A percentile compares a stretch with the other conserved stretches of the same genome.
Evolutionary conservation across 805 yeast species (phyloP).

Genomic region (Ogataea degrootiae): DNA sequence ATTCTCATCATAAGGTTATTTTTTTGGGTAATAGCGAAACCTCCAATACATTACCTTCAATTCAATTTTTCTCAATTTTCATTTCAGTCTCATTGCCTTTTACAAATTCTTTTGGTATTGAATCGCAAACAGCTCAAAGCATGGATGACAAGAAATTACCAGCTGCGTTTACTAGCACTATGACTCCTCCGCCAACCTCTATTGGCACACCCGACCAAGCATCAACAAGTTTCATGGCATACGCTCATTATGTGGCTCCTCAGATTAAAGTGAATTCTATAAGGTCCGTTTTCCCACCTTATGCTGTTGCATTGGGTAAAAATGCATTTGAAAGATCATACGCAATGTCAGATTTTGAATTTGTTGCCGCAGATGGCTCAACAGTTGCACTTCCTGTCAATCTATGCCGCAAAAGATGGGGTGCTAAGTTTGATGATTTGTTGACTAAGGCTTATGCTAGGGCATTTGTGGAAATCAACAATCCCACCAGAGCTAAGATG

Average conservation of each 20-base stretch:
- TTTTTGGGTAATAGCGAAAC: slow-evolving; percentile 52
- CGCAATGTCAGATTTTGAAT: slow-evolving; percentile 64
- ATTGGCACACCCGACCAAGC: neutral
- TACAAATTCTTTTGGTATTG: slow-evolving; percentile 38
- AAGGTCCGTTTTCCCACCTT: slow-evolving; percentile 67
- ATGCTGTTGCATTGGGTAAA: slow-evolving; percentile 73
- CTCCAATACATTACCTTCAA: slow-evolving; percentile 40
- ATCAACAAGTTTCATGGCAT: slow-evolving; percentile 51
- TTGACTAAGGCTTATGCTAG: slow-evolving; percentile 61
- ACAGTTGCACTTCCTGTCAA: slow-evolving; percentile 57
- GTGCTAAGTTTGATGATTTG: slow-evolving; percentile 58
- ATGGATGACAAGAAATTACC: neutral
- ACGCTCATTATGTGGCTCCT: slow-evolving; percentile 73
- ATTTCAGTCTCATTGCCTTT: slow-evolving; percentile 49
- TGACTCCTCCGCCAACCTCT: neutral
- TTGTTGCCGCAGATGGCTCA: slow-evolving; percentile 66
- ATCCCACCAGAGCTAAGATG: slow-evolving; percentile 3
- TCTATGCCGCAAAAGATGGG: slow-evolving; percentile 72
- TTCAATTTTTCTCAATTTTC: slow-evolving; percentile 43
- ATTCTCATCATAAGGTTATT: slow-evolving; percentile 68
- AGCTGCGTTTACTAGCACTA: neutral
- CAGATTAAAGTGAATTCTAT: slow-evolving; percentile 61
- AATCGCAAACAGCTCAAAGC: neutral
- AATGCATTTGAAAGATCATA: slow-evolving; percentile 66
- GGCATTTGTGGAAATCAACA: slow-evolving; percentile 36